phyloP scores from a whole-genome alignment of 345 rosid genomes.

The Linum tenue region DNA sequence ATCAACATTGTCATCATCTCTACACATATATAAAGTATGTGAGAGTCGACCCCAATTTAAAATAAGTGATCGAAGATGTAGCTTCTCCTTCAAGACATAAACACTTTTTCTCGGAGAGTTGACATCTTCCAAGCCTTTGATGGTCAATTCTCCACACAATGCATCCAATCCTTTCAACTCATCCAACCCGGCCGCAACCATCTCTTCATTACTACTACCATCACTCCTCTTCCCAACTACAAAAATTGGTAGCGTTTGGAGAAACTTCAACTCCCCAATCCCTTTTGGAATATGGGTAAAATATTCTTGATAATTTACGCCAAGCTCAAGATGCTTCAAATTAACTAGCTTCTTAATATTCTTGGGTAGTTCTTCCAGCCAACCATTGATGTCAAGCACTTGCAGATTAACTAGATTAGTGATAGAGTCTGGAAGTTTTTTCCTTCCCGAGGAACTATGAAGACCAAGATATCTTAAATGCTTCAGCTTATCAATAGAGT shows the following conservation, averaged over 20 bases:
- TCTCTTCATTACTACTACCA: too few relatives aligned
- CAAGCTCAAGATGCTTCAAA: neutral
- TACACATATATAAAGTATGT: too few relatives aligned
- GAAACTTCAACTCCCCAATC: neutral
- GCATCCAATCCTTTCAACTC: neutral
- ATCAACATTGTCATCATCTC: neutral
- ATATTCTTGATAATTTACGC: neutral
- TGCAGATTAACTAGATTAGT: neutral
- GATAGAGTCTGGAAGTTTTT: neutral
- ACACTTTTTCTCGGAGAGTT: neutral
- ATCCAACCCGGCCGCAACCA: too few relatives aligned
- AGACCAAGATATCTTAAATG: neutral
- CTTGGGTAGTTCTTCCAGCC: neutral
- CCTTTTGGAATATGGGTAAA: neutral
- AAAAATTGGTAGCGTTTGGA: neutral
- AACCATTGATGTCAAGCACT: too few relatives aligned
- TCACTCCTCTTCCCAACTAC: neutral
- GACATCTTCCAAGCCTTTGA: neutral
- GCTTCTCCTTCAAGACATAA: neutral
- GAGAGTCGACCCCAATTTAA: neutral
- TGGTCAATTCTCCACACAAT: neutral
- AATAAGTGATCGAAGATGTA: neutral
- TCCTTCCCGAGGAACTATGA: neutral
- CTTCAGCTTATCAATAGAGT: neutral
- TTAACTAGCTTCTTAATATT: neutral